Percentiles rank a stretch among this genome's conserved stretches.
phyloP scores from a whole-genome alignment of 108 stramenopile genomes.

The Conticribra weissflogii region DNA sequence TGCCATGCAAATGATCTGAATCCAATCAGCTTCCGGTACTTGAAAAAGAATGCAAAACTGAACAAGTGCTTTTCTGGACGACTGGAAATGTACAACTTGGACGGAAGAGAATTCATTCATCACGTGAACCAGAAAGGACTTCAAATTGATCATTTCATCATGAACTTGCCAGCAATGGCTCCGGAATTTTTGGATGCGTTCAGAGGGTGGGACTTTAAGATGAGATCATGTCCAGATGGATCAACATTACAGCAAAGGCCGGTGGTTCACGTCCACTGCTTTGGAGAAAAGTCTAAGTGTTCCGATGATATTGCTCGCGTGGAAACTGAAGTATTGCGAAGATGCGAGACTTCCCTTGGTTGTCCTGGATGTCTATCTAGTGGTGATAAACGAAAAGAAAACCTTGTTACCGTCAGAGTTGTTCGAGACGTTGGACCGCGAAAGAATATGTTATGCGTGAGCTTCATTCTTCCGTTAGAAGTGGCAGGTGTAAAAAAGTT shows the following conservation, averaged over 20 bases:
- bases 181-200: conserved; percentile 96
- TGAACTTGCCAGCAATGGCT: conserved; percentile 95
- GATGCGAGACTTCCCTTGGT: conserved; percentile 72
- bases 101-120: conserved; percentile 88
- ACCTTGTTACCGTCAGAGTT: conserved; percentile 50
- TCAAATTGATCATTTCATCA: conserved; percentile 84
- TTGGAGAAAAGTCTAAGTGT: conserved; percentile 60
- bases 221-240: not conserved
- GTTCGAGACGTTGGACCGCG: conserved; percentile 85
- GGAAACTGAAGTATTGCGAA: conserved; percentile 45
- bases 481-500: conserved; percentile 41
- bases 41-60: conserved; percentile 71
- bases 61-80: conserved; percentile 79
- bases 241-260: too few relatives aligned
- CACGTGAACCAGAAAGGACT: conserved; percentile 57
- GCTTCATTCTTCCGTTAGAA: conserved; percentile 67
- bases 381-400: conserved; percentile 4
- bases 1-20: conserved; percentile 90
- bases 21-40: conserved; percentile 80
- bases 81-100: conserved; percentile 80
- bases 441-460: conserved; percentile 89
- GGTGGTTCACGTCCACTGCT: conserved; percentile 84
- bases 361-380: conserved; percentile 50
- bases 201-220: conserved; percentile 63
- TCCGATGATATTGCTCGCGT: conserved; percentile 40